phyloP scores from a whole-genome alignment of 106 monocot species.

The Phalaenopsis aphrodite region DNA sequence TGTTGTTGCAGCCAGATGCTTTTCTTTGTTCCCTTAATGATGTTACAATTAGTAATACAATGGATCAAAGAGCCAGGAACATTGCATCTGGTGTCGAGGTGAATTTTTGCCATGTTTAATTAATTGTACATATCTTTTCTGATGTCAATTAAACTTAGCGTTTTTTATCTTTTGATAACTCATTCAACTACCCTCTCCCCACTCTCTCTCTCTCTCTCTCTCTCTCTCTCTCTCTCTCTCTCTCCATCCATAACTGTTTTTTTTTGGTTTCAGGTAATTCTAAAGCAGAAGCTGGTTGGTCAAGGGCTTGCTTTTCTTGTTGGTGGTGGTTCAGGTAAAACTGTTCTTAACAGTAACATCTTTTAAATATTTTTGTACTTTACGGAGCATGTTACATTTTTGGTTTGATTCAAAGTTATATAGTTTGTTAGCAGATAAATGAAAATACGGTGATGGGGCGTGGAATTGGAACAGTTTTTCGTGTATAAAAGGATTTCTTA shows the following conservation, averaged over 20 bases:
- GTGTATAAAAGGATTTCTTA: not conserved
- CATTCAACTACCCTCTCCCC: not conserved
- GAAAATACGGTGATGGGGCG: not conserved
- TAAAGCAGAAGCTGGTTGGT: constrained; percentile 84
- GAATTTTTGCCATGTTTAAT: not conserved
- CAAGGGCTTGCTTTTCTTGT: constrained; percentile 93
- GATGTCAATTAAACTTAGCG: not conserved
- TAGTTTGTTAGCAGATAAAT: not conserved
- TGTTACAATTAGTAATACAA: constrained; percentile 46
- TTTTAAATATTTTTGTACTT: not conserved
- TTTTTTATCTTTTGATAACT: not conserved
- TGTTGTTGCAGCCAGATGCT: constrained; percentile 78
- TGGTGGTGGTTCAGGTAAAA: constrained; percentile 79
- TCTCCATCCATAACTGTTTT: not conserved
- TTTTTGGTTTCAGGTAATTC: constrained; percentile 37
- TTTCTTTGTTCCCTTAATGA: constrained; percentile 97
- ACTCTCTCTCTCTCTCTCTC: not conserved
- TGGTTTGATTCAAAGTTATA: not conserved
- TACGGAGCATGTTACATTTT: not conserved
- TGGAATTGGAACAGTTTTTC: not conserved
- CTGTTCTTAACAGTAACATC: not conserved
- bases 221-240: not conserved
- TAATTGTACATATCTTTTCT: not conserved
- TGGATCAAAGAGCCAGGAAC: constrained; percentile 70
- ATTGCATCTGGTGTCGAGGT: constrained; percentile 76